phyloP scores from a whole-genome alignment of 345 rosid species.

The Erysimum cheiranthoides region DNA sequence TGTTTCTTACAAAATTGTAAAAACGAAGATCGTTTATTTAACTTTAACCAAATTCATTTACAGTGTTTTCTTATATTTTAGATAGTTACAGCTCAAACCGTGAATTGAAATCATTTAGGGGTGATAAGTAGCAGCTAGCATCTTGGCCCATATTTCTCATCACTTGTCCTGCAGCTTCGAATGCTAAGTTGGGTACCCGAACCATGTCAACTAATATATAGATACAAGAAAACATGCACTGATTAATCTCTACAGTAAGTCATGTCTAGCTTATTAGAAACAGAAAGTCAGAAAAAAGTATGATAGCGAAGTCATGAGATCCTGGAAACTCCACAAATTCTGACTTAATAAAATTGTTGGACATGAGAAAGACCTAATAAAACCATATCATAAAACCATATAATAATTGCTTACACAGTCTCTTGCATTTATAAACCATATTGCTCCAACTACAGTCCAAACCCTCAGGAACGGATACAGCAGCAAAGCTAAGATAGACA shows the following conservation, averaged over 20 bases:
- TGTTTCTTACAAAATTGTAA: too few relatives aligned
- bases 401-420: conserved; percentile 65
- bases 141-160: conserved; percentile 90
- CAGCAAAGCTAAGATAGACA: conserved; percentile 65
- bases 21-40: too few relatives aligned
- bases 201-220: conserved; percentile 92
- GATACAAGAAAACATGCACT: conserved; percentile 27
- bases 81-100: conserved; percentile 13
- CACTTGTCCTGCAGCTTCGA: conserved; percentile 96
- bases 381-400: neutral
- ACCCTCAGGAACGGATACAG: conserved; percentile 89
- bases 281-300: neutral
- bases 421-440: conserved; percentile 75
- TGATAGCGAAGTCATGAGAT: conserved; percentile 32
- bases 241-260: conserved; percentile 4
- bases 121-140: conserved; percentile 73
- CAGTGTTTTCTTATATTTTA: conserved; percentile 1
- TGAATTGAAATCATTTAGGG: conserved; percentile 41
- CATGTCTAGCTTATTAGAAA: conserved; percentile 49
- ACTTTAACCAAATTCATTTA: too few relatives aligned
- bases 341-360: too few relatives aligned
- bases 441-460: conserved; percentile 82
- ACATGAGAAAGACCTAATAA: neutral
- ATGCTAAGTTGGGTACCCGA: conserved; percentile 92
- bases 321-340: conserved; percentile 65